Conservation (phyloP, 1,284 basidiomycete genomes). For the Heterobasidion annosum region DNA sequence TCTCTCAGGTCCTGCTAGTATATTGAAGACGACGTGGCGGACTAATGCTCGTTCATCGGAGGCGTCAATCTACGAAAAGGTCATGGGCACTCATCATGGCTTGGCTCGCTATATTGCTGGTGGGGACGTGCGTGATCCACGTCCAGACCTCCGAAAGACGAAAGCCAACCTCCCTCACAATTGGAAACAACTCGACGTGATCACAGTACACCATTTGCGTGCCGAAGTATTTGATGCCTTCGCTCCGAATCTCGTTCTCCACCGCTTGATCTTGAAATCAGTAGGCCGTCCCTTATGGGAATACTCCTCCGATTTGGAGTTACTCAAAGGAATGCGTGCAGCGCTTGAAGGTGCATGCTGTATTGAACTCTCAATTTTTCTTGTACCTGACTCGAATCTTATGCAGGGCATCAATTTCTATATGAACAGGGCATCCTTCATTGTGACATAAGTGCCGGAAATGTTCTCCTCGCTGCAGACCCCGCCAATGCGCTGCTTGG, state of each 20-base stretch:
- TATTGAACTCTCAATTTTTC: too few relatives aligned
- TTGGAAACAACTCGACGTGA: background rate
- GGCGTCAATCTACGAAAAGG: conserved; percentile 5
- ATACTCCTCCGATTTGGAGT: conserved; percentile 1
- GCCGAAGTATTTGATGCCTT: background rate
- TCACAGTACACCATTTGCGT: background rate
- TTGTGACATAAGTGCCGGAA: conserved; percentile 7
- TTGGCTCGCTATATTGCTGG: background rate
- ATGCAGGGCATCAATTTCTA: conserved; percentile 3
- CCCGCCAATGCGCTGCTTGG: background rate
- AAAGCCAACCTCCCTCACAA: background rate
- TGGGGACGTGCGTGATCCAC: background rate
- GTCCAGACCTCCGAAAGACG: background rate
- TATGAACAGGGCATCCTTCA: conserved; percentile 3
- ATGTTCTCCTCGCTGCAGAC: conserved; percentile 7
- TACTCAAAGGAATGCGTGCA: conserved; percentile 4
- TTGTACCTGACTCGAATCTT: background rate
- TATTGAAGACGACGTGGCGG: conserved; percentile 13
- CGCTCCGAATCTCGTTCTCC: conserved; percentile 1
- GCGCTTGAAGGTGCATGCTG: background rate
- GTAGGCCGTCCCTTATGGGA: conserved; percentile 11
- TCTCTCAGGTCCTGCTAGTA: background rate
- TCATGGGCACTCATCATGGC: background rate
- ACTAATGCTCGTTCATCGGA: conserved; percentile 4
- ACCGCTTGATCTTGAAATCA: conserved; percentile 6